Conservation (phyloP, 371 early-diverging fungal genomes). For the Phascolomyces articulosus region DNA sequence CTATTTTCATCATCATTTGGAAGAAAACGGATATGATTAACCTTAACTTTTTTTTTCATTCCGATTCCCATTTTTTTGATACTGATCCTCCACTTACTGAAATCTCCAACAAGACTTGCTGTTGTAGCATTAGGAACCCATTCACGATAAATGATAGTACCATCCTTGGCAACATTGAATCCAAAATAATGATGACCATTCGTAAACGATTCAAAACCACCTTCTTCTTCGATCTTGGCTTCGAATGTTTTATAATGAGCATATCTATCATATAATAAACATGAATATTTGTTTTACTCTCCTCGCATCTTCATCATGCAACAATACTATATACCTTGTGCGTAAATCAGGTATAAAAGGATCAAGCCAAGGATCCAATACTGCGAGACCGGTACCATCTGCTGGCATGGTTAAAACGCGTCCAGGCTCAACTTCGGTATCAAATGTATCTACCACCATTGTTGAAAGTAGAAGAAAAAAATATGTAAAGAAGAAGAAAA, state of each 20-base stretch:
- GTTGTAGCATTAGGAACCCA: constrained; percentile 90
- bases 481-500: not conserved
- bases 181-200: constrained; percentile 83
- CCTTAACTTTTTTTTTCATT: not conserved
- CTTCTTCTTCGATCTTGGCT: constrained; percentile 65
- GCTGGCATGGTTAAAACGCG: constrained; percentile 41
- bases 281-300: too few species aligned
- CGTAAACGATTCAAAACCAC: constrained; percentile 82
- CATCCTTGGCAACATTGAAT: constrained; percentile 61
- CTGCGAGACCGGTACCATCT: constrained; percentile 69
- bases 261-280: constrained; percentile 37
- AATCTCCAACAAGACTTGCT: constrained; percentile 91
- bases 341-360: constrained; percentile 64
- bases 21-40: too few species aligned
- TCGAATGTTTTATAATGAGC: constrained; percentile 65
- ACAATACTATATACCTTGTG: constrained; percentile 47
- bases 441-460: constrained; percentile 22
- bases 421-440: constrained; percentile 42
- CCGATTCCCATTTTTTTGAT: not conserved
- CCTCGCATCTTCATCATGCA: too few species aligned
- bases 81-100: constrained; percentile 72
- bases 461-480: not conserved
- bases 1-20: constrained; percentile 32
- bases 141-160: constrained; percentile 84
- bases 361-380: constrained; percentile 73